Evolutionary conservation across 139 green algal species (phyloP), one percentile per base, ranked within the genome.

Genomic region (Axilococcus clingmanii): DNA sequence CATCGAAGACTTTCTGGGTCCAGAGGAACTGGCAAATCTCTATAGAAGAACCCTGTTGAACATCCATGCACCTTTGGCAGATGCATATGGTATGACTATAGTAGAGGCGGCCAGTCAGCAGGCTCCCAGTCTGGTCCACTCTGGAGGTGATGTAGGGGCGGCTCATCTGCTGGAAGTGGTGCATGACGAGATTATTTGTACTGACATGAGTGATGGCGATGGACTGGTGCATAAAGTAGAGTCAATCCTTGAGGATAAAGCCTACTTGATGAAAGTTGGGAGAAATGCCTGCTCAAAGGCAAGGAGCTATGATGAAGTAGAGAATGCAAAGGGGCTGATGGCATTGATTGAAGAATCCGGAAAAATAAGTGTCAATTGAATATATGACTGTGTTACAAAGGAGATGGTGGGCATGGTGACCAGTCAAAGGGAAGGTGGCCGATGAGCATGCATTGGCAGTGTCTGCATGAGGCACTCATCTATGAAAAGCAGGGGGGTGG

Each of bases 41-140:
- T 86, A 72, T 40, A 33, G 54, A 0, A 27, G 46, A 19, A 89
- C 83, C 5, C 46, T 65, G 27, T 77, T 94, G 15, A 94, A 94
- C 55, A 49, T 94, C 17, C 86, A 94, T 63, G 85, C 86, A 1
- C 74, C 69, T 24, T 59, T 68, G 14, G 80, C 68, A 35, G 70
- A 70, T 30, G 61, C 61, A 25, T 94, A 81, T 54, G 85, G 85
- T 24, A 94, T 94, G 85, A 94, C 85, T 0, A 66, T 94, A 6
- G 75, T 94, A 5, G 85, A 94, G 63, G 85, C 85, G 0, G 85
- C 85, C 4, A 82, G 76, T 2, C 84, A 93, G 77, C 73, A 72
- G 3, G 75, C 78, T 2, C 75, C 79, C 5, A 81, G 68, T 4
- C 11, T 88, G 8, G 79, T 88, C 30, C 57, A 78, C 53, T 61